Conservation (phyloP, 2,329 filamentous ascomycete species). For the Metarhizium guizhouense region DNA sequence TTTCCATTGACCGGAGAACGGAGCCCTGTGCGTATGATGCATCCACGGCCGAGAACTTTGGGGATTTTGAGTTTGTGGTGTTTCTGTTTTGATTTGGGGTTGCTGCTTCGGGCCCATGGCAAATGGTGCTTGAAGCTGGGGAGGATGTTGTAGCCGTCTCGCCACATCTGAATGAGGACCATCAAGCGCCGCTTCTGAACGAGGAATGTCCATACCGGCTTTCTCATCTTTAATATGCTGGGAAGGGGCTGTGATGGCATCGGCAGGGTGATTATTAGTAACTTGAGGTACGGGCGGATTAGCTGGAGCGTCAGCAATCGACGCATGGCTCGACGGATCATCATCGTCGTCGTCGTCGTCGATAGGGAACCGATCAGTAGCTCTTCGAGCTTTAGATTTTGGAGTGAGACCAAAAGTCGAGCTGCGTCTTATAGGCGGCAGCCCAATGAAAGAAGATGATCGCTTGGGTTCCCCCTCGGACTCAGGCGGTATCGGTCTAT, state of each 20-base stretch:
- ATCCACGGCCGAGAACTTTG: neutral
- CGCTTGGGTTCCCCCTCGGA: conserved; percentile 25
- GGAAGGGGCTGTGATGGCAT: neutral
- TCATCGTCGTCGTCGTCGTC: conserved; percentile 20
- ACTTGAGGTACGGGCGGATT: neutral
- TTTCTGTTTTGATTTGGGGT: too few relatives aligned
- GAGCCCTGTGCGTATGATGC: conserved; percentile 32
- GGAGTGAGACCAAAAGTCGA: conserved; percentile 43
- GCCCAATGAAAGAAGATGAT: conserved; percentile 43
- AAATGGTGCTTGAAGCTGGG: neutral
- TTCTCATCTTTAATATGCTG: neutral
- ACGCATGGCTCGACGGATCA: neutral
- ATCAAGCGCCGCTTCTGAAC: neutral
- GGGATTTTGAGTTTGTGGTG: neutral
- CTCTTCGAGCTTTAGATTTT: conserved; percentile 21
- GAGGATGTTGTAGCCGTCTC: neutral
- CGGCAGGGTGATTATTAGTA: neutral
- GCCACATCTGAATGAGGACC: neutral
- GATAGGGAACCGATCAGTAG: conserved; percentile 21
- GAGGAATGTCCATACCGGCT: neutral
- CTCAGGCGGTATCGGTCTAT: conserved; percentile 8
- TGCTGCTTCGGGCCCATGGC: neutral
- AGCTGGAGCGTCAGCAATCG: neutral
- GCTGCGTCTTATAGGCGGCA: conserved; percentile 49
- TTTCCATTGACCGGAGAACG: conserved; percentile 40